phyloP scores from a whole-genome alignment of 345 rosid genomes.

The Brassica cretica region DNA sequence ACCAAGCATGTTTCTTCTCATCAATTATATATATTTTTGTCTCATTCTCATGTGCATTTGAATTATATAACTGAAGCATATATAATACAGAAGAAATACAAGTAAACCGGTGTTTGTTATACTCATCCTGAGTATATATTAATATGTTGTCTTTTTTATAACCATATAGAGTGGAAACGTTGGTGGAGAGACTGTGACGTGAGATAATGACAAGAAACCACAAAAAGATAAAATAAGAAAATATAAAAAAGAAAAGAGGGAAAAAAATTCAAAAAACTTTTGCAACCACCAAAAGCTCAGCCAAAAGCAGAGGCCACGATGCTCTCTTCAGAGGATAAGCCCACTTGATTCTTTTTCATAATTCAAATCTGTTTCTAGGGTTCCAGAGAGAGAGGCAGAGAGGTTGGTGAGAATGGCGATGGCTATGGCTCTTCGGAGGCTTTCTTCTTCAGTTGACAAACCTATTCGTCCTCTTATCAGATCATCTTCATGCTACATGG shows the following conservation, averaged over 20 bases:
- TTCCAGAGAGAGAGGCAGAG: not conserved
- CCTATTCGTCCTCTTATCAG: slow-evolving; percentile 79
- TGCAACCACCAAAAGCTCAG: slow-evolving; percentile 48
- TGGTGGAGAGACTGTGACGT: slow-evolving; percentile 30
- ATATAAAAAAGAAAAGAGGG: slow-evolving; percentile 18
- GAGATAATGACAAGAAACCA: slow-evolving; percentile 22
- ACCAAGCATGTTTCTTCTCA: slow-evolving; percentile 26
- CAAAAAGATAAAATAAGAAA: not conserved
- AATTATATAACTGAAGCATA: slow-evolving; percentile 24
- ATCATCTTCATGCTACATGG: slow-evolving; percentile 67
- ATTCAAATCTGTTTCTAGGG: slow-evolving; percentile 28
- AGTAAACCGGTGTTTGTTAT: slow-evolving; percentile 7
- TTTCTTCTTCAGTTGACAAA: slow-evolving; percentile 78
- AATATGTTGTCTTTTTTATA: slow-evolving; percentile 5
- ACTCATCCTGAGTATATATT: slow-evolving; percentile 5
- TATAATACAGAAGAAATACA: slow-evolving; percentile 15
- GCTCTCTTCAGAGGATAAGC: slow-evolving; percentile 34
- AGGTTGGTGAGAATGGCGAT: slow-evolving; percentile 55
- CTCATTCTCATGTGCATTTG: slow-evolving; percentile 20
- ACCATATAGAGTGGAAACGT: slow-evolving; percentile 11
- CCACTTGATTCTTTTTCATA: not conserved
- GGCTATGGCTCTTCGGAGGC: slow-evolving; percentile 96
- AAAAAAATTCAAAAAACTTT: slow-evolving; percentile 26
- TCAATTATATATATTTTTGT: not conserved
- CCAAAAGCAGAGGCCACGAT: slow-evolving; percentile 42